Conservation (phyloP, 768 basidiomycete species). For the Dendrothele bispora region DNA sequence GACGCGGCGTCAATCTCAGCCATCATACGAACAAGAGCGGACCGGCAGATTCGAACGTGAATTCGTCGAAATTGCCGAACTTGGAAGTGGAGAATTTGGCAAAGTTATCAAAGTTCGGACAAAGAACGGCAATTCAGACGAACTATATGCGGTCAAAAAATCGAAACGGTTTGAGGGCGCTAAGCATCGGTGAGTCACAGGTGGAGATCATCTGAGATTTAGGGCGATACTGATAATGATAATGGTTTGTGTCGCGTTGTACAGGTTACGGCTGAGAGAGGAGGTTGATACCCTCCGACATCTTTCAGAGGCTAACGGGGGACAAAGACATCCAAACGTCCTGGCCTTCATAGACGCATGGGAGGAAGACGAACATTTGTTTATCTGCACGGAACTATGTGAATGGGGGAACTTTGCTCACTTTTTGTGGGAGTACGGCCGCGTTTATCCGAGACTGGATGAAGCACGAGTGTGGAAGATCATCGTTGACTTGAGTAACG, state of each 20-base stretch:
- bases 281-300: slow-evolving; percentile 91
- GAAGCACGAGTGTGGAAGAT: slow-evolving; percentile 97
- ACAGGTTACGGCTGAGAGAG: slow-evolving; percentile 82
- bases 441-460: slow-evolving; percentile 78
- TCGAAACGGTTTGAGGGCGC: slow-evolving; percentile 90
- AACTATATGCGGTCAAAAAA: slow-evolving; percentile 87
- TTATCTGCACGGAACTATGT: slow-evolving; percentile 94
- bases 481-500: slow-evolving; percentile 83
- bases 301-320: slow-evolving; percentile 47
- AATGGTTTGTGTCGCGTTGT: too few relatives aligned
- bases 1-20: slow-evolving; percentile 35
- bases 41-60: slow-evolving; percentile 75
- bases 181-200: slow-evolving; percentile 74
- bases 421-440: slow-evolving; percentile 92
- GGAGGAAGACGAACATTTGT: slow-evolving; percentile 89
- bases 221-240: too few relatives aligned
- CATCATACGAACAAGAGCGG: slow-evolving; percentile 45
- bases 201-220: slow-evolving; percentile 17
- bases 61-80: slow-evolving; percentile 75
- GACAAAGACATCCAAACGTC: slow-evolving; percentile 71
- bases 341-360: slow-evolving; percentile 91
- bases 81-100: slow-evolving; percentile 93
- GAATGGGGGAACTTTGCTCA: slow-evolving; percentile 87
- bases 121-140: slow-evolving; percentile 54
- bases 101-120: slow-evolving; percentile 82